Percentiles rank a stretch among this genome's conserved stretches.
phyloP scores from a whole-genome alignment of 805 yeast genomes.

The Monosporozyma yasuniensis region DNA sequence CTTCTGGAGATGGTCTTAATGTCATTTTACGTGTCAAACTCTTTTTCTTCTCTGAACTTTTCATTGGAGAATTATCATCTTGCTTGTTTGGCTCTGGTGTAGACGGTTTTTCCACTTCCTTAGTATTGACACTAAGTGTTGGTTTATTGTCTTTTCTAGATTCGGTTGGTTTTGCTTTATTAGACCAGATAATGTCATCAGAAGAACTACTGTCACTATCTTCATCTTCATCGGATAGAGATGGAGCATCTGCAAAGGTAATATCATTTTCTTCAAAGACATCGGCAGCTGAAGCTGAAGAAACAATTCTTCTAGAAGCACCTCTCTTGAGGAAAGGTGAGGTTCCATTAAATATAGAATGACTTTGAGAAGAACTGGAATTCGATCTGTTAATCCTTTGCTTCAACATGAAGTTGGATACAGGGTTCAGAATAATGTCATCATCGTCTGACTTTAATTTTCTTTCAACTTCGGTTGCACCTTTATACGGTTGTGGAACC shows the following conservation, averaged over 20 bases:
- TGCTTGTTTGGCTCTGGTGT: slow-evolving; percentile 2
- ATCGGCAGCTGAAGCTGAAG: slow-evolving; percentile 35
- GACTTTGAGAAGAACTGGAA: slow-evolving; percentile 8
- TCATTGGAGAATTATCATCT: neutral
- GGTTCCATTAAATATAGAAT: slow-evolving; percentile 16
- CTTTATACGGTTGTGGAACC: slow-evolving; percentile 37
- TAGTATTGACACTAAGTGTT: slow-evolving; percentile 3
- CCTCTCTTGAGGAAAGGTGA: slow-evolving; percentile 24
- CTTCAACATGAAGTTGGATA: slow-evolving; percentile 9
- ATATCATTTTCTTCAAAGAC: slow-evolving; percentile 64
- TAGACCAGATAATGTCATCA: slow-evolving; percentile 25
- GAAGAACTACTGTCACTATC: slow-evolving; percentile 16
- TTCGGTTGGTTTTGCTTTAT: neutral
- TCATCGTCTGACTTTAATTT: slow-evolving; percentile 10
- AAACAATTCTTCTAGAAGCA: slow-evolving; percentile 28
- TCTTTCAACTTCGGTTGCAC: slow-evolving; percentile 15
- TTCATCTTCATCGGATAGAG: slow-evolving; percentile 43
- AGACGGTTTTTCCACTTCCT: neutral
- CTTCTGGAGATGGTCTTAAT: slow-evolving; percentile 92
- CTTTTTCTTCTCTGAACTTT: neutral
- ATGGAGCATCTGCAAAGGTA: slow-evolving; percentile 69
- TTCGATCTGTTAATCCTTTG: slow-evolving; percentile 18
- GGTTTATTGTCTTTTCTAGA: slow-evolving; percentile 1
- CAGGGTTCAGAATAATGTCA: slow-evolving; percentile 6
- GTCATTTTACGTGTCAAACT: slow-evolving; percentile 39